A percentile compares a stretch with the other conserved stretches of the same genome.
Evolutionary conservation across 768 basidiomycete genomes (phyloP).

Genomic region (Dentipellis fragilis): DNA sequence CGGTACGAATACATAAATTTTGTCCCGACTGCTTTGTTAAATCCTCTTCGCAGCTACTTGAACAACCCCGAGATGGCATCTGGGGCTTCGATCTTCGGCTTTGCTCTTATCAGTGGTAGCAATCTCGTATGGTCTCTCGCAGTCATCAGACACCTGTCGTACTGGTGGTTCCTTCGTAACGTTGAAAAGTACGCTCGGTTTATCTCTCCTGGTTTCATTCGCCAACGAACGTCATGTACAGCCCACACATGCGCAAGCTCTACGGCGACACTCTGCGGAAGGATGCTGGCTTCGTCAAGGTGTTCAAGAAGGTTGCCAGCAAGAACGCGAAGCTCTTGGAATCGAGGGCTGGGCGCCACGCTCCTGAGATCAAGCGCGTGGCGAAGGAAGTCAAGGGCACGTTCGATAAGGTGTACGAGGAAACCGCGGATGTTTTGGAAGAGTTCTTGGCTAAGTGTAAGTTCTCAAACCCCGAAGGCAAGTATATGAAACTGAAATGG

Average conservation of each 20-base stretch:
- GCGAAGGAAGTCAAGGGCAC: conserved; percentile 89
- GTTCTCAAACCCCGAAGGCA: conserved; percentile 19
- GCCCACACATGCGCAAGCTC: conserved; percentile 96
- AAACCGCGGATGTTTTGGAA: conserved; percentile 86
- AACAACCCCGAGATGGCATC: conserved; percentile 97
- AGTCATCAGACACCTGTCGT: conserved; percentile 73
- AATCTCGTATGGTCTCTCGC: conserved; percentile 86
- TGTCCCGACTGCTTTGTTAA: not conserved
- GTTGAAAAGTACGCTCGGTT: conserved; percentile 74
- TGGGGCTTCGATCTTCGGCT: conserved; percentile 89
- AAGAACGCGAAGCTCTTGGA: conserved; percentile 73
- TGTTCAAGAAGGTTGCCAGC: conserved; percentile 88
- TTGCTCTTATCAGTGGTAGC: conserved; percentile 85
- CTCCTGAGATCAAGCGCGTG: conserved; percentile 72
- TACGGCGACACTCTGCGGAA: conserved; percentile 91
- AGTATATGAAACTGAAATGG: conserved; percentile 2
- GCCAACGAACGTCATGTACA: conserved; percentile 20
- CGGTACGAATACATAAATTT: conserved; percentile 37
- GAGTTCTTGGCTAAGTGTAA: conserved; percentile 87
- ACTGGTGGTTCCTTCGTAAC: conserved; percentile 91
- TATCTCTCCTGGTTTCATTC: not conserved
- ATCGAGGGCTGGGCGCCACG: conserved; percentile 68
- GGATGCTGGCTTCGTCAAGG: conserved; percentile 96
- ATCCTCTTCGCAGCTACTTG: conserved; percentile 46
- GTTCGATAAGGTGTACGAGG: conserved; percentile 92